Conservation (phyloP, 1,139 yeast species). For the Hyphopichia pseudoburtonii region DNA sequence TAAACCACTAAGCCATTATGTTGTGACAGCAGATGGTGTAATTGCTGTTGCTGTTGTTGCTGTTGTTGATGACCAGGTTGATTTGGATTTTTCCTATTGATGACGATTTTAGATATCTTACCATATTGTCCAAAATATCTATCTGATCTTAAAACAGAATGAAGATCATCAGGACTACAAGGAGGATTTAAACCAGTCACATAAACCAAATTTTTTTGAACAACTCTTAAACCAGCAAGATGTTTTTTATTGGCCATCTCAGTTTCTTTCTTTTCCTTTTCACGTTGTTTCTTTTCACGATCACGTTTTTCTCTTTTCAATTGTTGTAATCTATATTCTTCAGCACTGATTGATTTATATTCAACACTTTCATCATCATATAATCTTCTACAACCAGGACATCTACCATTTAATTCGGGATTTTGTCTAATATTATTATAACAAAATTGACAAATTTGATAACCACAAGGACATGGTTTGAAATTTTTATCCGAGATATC, state of each 20-base stretch:
- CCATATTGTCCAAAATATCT: slow-evolving; percentile 98
- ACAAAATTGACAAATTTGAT: slow-evolving; percentile 97
- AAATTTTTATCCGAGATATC: slow-evolving; percentile 94
- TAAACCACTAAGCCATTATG: slow-evolving; percentile 85
- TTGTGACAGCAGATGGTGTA: slow-evolving; percentile 17
- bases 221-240: slow-evolving; percentile 94
- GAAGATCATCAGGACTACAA: slow-evolving; percentile 85
- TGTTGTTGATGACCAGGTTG: no score
- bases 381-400: slow-evolving; percentile 96
- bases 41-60: slow-evolving; percentile 13
- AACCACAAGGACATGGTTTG: slow-evolving; percentile 99
- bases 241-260: slow-evolving; percentile 90
- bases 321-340: slow-evolving; percentile 79
- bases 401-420: slow-evolving; percentile 91
- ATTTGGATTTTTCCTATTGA: slow-evolving; percentile 71
- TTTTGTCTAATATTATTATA: slow-evolving; percentile 94
- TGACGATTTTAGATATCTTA: slow-evolving; percentile 88
- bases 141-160: slow-evolving; percentile 79
- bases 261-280: slow-evolving; percentile 88
- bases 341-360: slow-evolving; percentile 78
- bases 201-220: slow-evolving; percentile 94
- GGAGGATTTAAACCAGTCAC: slow-evolving; percentile 96
- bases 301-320: slow-evolving; percentile 79
- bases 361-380: slow-evolving; percentile 94
- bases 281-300: slow-evolving; percentile 82